phyloP scores from a whole-genome alignment of 768 basidiomycete species.

The Chalciporus piperatus region DNA sequence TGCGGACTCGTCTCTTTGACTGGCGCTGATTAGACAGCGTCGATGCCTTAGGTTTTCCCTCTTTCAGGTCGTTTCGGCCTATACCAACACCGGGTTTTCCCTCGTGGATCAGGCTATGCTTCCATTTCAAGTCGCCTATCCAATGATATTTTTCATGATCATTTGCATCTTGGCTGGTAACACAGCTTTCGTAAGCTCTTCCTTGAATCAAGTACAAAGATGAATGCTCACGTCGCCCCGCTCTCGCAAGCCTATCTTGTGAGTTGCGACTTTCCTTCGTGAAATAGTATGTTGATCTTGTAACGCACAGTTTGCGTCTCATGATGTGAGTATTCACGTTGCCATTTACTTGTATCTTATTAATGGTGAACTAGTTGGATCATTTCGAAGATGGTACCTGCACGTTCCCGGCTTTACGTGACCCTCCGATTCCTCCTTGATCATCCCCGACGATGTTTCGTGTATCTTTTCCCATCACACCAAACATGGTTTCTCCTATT shows the following conservation, averaged over 20 bases:
- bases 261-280: conserved; percentile 32
- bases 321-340: conserved; percentile 58
- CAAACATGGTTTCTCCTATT: conserved; percentile 90
- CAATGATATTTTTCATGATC: conserved; percentile 70
- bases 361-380: conserved; percentile 58
- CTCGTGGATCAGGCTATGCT: conserved; percentile 89
- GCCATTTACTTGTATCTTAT: neutral
- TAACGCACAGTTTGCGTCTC: conserved; percentile 62
- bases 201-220: neutral
- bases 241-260: conserved; percentile 75
- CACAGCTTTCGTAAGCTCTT: conserved; percentile 81
- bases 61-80: conserved; percentile 84
- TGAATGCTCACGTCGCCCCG: neutral
- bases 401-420: conserved; percentile 61
- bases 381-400: conserved; percentile 58
- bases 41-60: conserved; percentile 64
- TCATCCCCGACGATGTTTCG: conserved; percentile 89
- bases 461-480: conserved; percentile 88
- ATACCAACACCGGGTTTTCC: conserved; percentile 86
- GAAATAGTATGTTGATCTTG: neutral
- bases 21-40: neutral
- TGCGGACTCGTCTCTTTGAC: neutral
- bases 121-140: conserved; percentile 84
- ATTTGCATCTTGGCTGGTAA: conserved; percentile 88
- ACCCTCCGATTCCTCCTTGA: conserved; percentile 90